Evolutionary conservation across 2,329 filamentous ascomycete genomes (phyloP), one percentile per base, ranked within the genome.

Genomic region (Fusarium chuoi): DNA sequence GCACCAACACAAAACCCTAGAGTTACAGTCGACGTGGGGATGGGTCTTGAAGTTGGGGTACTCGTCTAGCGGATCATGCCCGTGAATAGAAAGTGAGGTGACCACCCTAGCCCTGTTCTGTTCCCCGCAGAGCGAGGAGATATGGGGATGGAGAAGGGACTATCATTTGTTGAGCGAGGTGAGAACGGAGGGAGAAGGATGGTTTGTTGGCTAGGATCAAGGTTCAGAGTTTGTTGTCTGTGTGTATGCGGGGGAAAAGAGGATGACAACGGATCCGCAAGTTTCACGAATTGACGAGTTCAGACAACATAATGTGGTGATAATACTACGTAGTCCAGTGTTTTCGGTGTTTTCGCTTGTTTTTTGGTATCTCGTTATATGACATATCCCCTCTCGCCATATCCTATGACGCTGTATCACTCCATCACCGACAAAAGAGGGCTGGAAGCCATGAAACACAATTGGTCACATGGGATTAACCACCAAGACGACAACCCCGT

Each of bases 21-120:
- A 36, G 68, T 70, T 44, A 68, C 65, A 73, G 28, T n/a, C 39
- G 54, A 72, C 69, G 74, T 75, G 75, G 75, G 61, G 75, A 62
- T n/a, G 45, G 13, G 41, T 17, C 48, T 30, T 15, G 36, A 28
- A 75, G 71, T 76, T 77, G 74, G 75, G 71, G 75, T 70, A 77
- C 39, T 45, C 57, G 13, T 46, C 44, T 24, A 49, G 56, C 57
- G 58, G 42, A 70, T 70, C 67, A 65, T 65, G 66, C 36, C 67
- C 60, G 41, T 54, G 52, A 9, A 26, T 11, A 48, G 60, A 66
- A 42, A 44, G 20, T 70, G 71, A 71, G 74, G 26, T 51, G 49
- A 52, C 57, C 44, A 13, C 38, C 41, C 51, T 51, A 54, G 61
- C 59, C 70, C 65, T 73, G 72, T 3, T 6, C 42, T 45, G 13